phyloP scores from a whole-genome alignment of 352 stramenopile genomes.

The Hyaloperonospora arabidopsidis region DNA sequence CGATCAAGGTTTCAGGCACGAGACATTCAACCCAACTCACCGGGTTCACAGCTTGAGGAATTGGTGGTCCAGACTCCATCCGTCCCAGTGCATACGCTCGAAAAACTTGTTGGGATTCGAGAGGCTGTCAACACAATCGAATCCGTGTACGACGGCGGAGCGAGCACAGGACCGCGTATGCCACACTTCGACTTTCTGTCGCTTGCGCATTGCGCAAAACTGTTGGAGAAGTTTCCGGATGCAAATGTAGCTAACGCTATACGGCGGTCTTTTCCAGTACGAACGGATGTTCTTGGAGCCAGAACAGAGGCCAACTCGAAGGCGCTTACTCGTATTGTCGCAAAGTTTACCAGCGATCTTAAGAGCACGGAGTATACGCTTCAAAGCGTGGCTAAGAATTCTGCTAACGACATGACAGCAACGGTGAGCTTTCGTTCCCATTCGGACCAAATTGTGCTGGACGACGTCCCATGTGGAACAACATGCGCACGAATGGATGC shows the following conservation, averaged over 20 bases:
- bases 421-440: constrained; percentile 20
- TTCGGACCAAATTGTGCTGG: constrained; percentile 7
- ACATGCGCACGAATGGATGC: constrained; percentile 17
- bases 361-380: constrained; percentile 29
- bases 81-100: constrained; percentile 44
- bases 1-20: constrained; percentile 82
- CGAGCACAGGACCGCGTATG: constrained; percentile 40
- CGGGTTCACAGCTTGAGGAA: constrained; percentile 53
- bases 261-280: constrained; percentile 51
- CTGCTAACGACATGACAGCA: constrained; percentile 12
- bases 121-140: constrained; percentile 71
- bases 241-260: constrained; percentile 32
- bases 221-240: constrained; percentile 45
- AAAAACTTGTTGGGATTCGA: constrained; percentile 60
- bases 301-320: constrained; percentile 41
- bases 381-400: constrained; percentile 29
- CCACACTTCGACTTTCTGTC: constrained; percentile 66
- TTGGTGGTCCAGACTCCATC: constrained; percentile 39
- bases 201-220: constrained; percentile 45
- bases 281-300: constrained; percentile 33
- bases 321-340: constrained; percentile 46
- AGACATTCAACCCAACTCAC: constrained; percentile 53
- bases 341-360: constrained; percentile 33
- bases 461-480: constrained; percentile 41
- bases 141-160: constrained; percentile 34